Evolutionary conservation across 371 early-diverging fungal species (phyloP), one percentile per base, ranked within the genome.

Genomic region (Haplosporangium sp.): DNA sequence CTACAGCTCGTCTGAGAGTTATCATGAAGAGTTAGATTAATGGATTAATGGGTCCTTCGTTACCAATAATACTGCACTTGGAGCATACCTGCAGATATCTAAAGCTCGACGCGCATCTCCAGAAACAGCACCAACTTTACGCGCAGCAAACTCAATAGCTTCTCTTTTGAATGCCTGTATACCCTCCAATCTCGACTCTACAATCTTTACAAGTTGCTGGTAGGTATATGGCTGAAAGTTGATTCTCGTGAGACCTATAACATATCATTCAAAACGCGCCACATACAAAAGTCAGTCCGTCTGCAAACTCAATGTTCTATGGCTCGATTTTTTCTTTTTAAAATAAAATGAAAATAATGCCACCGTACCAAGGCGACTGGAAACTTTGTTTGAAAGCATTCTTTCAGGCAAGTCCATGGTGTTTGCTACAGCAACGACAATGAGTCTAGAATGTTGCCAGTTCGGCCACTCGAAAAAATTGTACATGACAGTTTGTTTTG

Each of bases 321-420:
- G 27, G 27, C 27, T 27, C 27, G 27, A 27, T 27, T 27, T 27
- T 27, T 27, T 27, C 27, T 27, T 27, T 27, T 27, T 55, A 10
- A 55, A 55, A 27, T 55, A 27, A 9, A 27, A 27, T 27, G 27
- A 6, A 1, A 11, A 55, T 55, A 19, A 27, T 55, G 17, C 17
- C 48, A 48, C 17, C 48, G 6, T 88, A 88, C 97, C 99, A 62
- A 99, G 82, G 10, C 99, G 88, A 84, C 97, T 96, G 4, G 98
- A 94, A 44, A 98, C 91, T 73, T 96, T 96, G 76, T 95, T 94
- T n/a, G 91, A 88, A 58, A 98, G 89, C 85, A 96, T 88, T 60
- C 97, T 90, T 76, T 99, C 99, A 0, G 99, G 99, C 37, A 99
- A 85, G 82, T 99, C 98, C 96, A 99, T 98, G 0, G 99, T 99